Percentiles rank a stretch among this genome's conserved stretches.
phyloP scores from a whole-genome alignment of 352 stramenopile species.

The Pythium grandisporangium region DNA sequence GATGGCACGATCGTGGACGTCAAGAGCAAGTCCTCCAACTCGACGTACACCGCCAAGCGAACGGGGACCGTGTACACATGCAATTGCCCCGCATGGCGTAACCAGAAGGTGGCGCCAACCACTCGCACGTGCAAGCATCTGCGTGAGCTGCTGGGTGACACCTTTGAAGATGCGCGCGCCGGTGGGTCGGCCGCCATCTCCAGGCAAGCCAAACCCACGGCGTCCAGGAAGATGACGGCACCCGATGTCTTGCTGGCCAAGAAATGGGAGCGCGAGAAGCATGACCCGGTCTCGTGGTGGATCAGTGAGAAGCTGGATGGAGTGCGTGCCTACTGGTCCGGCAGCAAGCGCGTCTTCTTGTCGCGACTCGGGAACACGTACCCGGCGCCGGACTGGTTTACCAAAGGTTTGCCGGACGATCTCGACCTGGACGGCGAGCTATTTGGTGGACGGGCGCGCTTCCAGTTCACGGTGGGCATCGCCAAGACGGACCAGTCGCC shows the following conservation, averaged over 20 bases:
- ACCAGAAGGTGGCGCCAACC: slow-evolving; percentile 35
- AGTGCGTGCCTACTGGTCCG: slow-evolving; percentile 57
- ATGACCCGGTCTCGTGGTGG: slow-evolving; percentile 51
- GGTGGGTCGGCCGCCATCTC: slow-evolving; percentile 5
- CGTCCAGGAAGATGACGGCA: slow-evolving; percentile 20
- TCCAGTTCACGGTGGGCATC: slow-evolving; percentile 60
- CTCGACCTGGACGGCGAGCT: slow-evolving; percentile 66
- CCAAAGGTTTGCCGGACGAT: slow-evolving; percentile 32
- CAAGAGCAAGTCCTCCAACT: slow-evolving; percentile 35
- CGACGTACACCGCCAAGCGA: slow-evolving; percentile 47
- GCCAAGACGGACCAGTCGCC: slow-evolving; percentile 47
- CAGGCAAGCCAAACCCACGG: not conserved
- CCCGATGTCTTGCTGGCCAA: slow-evolving; percentile 49
- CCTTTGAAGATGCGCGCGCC: slow-evolving; percentile 24
- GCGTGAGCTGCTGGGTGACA: slow-evolving; percentile 36
- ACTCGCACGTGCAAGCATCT: slow-evolving; percentile 59
- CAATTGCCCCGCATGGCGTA: slow-evolving; percentile 58
- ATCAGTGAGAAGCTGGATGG: slow-evolving; percentile 77
- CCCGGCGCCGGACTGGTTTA: slow-evolving; percentile 53
- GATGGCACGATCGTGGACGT: slow-evolving; percentile 36
- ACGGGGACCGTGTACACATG: slow-evolving; percentile 43
- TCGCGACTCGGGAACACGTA: slow-evolving; percentile 59
- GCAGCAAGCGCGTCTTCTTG: slow-evolving; percentile 35
- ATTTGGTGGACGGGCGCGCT: slow-evolving; percentile 45
- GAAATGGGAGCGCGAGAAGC: slow-evolving; percentile 58